These are phyloP conservation scores for Alternaria dauci DNA, from an alignment of 2,329 filamentous ascomycete genomes.

Conservation along the genomic window DNA sequence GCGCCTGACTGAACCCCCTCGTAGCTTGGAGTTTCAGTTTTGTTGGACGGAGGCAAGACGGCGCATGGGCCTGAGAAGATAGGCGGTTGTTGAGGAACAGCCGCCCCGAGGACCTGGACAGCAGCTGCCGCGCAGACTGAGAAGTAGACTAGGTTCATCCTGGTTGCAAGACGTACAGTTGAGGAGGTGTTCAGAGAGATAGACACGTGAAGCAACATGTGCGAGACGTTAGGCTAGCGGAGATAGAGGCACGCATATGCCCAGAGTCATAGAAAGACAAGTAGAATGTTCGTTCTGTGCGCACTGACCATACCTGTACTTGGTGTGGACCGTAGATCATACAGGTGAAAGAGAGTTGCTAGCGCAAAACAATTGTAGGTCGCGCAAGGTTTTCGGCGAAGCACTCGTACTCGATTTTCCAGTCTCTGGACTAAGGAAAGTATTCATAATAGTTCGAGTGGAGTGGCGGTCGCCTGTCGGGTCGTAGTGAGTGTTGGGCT, in stretches of 20 bases:
- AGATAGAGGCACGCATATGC: not conserved
- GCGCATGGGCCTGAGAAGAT: conserved; percentile 4
- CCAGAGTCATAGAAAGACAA: not conserved
- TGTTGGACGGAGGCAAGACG: not conserved
- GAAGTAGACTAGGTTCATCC: not conserved
- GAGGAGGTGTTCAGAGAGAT: not conserved
- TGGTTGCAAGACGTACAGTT: not conserved
- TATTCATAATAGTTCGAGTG: not conserved
- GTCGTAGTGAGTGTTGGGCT: not conserved
- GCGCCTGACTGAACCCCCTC: not conserved
- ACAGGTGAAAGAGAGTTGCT: too few species aligned
- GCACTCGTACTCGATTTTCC: too few species aligned
- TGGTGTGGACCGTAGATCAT: not conserved
- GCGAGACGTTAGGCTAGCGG: not conserved
- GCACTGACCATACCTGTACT: not conserved
- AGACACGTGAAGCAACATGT: not conserved
- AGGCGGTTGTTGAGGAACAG: not conserved
- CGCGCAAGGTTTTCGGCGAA: too few species aligned
- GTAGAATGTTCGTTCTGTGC: not conserved
- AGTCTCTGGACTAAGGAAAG: not conserved
- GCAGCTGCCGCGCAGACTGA: not conserved
- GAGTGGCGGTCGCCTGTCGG: not conserved
- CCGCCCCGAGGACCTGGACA: not conserved
- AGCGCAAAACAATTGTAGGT: too few species aligned
- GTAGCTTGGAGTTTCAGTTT: not conserved